These are phyloP conservation scores for Rhazya stricta DNA, from an alignment of 257 asterid species.

Conservation along the genomic window DNA sequence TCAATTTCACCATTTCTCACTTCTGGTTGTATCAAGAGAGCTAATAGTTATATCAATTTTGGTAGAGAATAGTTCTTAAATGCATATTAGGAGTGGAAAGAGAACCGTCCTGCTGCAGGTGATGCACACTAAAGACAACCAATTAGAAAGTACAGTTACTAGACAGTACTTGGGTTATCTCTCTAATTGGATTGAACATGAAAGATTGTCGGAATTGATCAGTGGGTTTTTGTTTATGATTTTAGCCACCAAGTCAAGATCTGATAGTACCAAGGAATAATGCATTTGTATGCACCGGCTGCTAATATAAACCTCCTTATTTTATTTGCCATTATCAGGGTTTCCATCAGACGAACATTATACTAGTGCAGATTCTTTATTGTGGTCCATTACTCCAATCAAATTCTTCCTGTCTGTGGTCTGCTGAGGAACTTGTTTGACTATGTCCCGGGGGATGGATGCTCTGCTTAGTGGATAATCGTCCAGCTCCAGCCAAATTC, in stretches of 20 bases:
- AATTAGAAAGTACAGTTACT: background rate
- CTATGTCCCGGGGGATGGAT: background rate
- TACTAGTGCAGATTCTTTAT: background rate
- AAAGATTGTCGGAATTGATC: constrained; percentile 8
- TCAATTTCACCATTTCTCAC: background rate
- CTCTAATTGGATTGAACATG: constrained; percentile 2
- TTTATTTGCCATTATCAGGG: constrained; percentile 1
- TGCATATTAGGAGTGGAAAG: background rate
- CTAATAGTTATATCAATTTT: background rate
- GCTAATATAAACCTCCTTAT: background rate
- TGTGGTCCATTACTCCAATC: background rate
- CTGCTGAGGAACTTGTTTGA: background rate
- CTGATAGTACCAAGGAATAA: background rate
- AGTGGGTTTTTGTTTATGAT: constrained; percentile 2
- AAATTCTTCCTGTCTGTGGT: background rate
- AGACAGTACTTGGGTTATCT: background rate
- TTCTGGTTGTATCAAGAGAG: background rate
- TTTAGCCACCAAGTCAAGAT: background rate
- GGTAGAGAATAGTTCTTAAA: background rate
- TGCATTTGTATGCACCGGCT: background rate
- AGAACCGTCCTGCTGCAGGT: background rate
- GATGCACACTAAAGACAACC: background rate
- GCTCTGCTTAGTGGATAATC: background rate
- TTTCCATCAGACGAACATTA: background rate
- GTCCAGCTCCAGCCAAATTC: background rate